phyloP scores from a whole-genome alignment of 352 stramenopile genomes.

The Globisporangium carolinianum region DNA sequence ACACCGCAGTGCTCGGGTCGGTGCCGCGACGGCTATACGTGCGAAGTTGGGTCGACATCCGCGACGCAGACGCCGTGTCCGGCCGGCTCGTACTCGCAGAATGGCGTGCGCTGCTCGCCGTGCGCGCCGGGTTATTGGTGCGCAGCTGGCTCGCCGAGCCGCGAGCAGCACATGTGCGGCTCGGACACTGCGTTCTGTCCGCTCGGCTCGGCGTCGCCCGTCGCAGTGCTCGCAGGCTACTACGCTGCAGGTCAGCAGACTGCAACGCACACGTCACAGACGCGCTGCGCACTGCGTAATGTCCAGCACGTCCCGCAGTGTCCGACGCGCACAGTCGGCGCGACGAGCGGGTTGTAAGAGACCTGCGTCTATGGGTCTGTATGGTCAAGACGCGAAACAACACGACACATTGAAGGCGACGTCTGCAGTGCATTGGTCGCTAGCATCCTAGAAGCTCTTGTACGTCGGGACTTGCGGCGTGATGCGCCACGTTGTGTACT shows the following conservation, averaged over 20 bases:
- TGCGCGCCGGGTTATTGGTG: conserved; percentile 66
- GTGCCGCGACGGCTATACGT: conserved; percentile 55
- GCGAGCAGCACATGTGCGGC: conserved; percentile 44
- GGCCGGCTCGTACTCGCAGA: conserved; percentile 48
- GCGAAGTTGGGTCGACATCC: conserved; percentile 31
- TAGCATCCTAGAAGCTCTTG: conserved; percentile 65
- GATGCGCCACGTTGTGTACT: conserved; percentile 81
- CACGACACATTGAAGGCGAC: no score
- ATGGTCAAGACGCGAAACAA: no score
- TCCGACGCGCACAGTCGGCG: conserved; percentile 37
- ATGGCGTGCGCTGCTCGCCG: conserved; percentile 39
- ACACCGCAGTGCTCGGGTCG: conserved; percentile 35
- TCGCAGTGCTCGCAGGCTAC: conserved; percentile 24
- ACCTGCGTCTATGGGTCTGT: no score
- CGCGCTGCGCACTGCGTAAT: conserved; percentile 30
- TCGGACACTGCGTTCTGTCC: conserved; percentile 39
- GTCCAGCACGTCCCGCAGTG: conserved; percentile 49
- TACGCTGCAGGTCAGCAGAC: conserved; percentile 31
- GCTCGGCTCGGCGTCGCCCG: conserved; percentile 31
- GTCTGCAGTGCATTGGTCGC: no score
- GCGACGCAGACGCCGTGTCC: conserved; percentile 38
- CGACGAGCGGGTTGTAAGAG: conserved; percentile 26
- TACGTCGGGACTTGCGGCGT: conserved; percentile 53
- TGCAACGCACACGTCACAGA: conserved; percentile 34
- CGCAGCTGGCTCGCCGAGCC: conserved; percentile 25